Conservation (phyloP, 345 rosid genomes). For the Citropsis articulata region DNA sequence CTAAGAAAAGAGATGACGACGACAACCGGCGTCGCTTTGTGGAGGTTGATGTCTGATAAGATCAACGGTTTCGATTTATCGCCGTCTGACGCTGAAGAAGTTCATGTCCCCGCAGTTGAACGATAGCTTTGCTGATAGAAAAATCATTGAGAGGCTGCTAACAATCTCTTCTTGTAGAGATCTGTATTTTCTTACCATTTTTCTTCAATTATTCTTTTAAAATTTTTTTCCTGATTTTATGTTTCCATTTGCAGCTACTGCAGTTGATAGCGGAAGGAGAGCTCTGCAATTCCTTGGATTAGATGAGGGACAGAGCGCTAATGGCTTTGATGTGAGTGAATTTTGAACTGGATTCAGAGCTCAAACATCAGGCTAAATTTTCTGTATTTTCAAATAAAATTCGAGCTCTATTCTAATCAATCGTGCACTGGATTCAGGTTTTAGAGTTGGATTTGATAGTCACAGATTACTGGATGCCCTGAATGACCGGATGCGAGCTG, state of each 20-base stretch:
- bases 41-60: conserved; percentile 42
- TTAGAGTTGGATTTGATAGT: conserved; percentile 79
- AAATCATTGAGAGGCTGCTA: too few relatives aligned
- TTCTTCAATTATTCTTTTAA: too few relatives aligned
- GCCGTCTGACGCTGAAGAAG: conserved; percentile 46
- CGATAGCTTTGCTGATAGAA: conserved; percentile 29
- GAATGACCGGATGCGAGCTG: conserved; percentile 93
- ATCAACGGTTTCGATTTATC: conserved; percentile 38
- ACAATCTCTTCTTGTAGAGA: too few relatives aligned
- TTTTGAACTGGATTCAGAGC: not conserved
- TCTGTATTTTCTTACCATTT: too few relatives aligned
- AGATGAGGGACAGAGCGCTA: conserved; percentile 46
- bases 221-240: too few relatives aligned
- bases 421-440: conserved; percentile 32
- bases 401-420: not conserved
- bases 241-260: too few relatives aligned
- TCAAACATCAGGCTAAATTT: not conserved
- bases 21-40: conserved; percentile 7
- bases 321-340: conserved; percentile 44
- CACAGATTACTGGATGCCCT: conserved; percentile 98
- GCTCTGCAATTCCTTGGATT: conserved; percentile 52
- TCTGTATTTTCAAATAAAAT: not conserved
- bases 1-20: too few relatives aligned
- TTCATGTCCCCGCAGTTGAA: conserved; percentile 81
- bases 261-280: conserved; percentile 47